Conservation (phyloP, 1,139 yeast genomes). For the Sugiyamaella neomexicana region DNA sequence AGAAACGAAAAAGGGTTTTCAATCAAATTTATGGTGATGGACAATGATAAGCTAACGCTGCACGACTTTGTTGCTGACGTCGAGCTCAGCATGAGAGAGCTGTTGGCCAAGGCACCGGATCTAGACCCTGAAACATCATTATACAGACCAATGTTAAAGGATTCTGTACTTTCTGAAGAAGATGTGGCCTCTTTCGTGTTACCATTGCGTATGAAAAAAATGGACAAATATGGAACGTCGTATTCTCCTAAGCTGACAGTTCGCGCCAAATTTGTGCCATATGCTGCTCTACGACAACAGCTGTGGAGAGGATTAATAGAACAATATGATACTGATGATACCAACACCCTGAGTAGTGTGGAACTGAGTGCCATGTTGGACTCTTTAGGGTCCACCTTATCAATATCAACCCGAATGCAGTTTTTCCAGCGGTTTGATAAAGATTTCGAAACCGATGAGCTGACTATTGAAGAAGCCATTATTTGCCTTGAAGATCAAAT, state of each 20-base stretch:
- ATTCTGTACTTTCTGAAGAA: slow-evolving; percentile 17
- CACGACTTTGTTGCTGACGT: slow-evolving; percentile 80
- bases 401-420: slow-evolving; percentile 48
- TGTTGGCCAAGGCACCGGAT: slow-evolving; percentile 43
- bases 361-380: slow-evolving; percentile 62
- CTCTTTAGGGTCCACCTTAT: slow-evolving; percentile 59
- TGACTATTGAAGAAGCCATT: slow-evolving; percentile 58
- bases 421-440: slow-evolving; percentile 50
- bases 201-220: slow-evolving; percentile 42
- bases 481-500: slow-evolving; percentile 51
- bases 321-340: slow-evolving; percentile 52
- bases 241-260: slow-evolving; percentile 58
- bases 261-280: slow-evolving; percentile 67
- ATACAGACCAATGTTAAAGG: slow-evolving; percentile 28
- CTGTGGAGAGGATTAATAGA: slow-evolving; percentile 68
- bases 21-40: slow-evolving; percentile 71
- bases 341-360: slow-evolving; percentile 50
- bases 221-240: slow-evolving; percentile 40
- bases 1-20: slow-evolving; percentile 65
- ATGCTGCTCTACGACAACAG: slow-evolving; percentile 60
- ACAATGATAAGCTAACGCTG: slow-evolving; percentile 77
- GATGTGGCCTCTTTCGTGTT: slow-evolving; percentile 35
- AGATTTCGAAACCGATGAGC: slow-evolving; percentile 53
- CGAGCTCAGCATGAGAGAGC: slow-evolving; percentile 52
- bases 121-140: slow-evolving; percentile 37